Percentiles rank a stretch among this genome's conserved stretches.
Evolutionary conservation across 225 moss, liverwort and hornwort species (phyloP).

Genomic region (Marchantia polymorpha): DNA sequence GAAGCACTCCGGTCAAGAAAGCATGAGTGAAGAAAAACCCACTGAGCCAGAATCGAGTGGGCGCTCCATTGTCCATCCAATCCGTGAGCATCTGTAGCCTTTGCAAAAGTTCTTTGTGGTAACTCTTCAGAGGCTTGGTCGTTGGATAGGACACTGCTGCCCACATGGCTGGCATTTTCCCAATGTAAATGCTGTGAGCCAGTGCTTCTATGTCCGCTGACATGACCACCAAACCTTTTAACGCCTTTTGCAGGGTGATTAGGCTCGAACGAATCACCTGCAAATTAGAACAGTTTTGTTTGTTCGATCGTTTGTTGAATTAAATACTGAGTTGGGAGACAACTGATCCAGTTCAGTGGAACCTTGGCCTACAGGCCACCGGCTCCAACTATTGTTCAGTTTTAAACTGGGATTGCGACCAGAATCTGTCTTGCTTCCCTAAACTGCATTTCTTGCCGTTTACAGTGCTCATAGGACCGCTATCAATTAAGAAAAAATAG

Average conservation of each 20-base stretch:
- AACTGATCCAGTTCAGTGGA: no score
- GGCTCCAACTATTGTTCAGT: no score
- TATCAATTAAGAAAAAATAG: no score
- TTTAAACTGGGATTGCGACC: no score
- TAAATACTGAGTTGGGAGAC: no score
- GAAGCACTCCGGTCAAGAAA: slow-evolving; percentile 60
- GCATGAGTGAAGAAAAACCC: slow-evolving; percentile 92
- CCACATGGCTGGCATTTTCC: slow-evolving; percentile 72
- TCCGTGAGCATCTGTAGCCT: slow-evolving; percentile 57
- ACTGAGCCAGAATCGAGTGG: slow-evolving; percentile 59
- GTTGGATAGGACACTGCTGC: slow-evolving; percentile 65
- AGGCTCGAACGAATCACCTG: slow-evolving; percentile 67
- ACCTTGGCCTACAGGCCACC: no score
- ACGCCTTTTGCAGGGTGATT: slow-evolving; percentile 52
- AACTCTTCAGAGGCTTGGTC: slow-evolving; percentile 65
- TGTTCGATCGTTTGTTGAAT: no score
- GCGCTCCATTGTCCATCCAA: slow-evolving; percentile 62
- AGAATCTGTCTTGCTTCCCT: no score
- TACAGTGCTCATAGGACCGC: no score
- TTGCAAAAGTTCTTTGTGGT: slow-evolving; percentile 57
- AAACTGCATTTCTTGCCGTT: no score
- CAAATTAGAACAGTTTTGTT: not conserved
- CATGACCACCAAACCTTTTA: slow-evolving; percentile 71
- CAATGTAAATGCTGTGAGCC: slow-evolving; percentile 55
- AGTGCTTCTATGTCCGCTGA: slow-evolving; percentile 56